Evolutionary conservation across 352 stramenopile species (phyloP), one percentile per base, ranked within the genome.

Genomic region (Globisporangium polare): DNA sequence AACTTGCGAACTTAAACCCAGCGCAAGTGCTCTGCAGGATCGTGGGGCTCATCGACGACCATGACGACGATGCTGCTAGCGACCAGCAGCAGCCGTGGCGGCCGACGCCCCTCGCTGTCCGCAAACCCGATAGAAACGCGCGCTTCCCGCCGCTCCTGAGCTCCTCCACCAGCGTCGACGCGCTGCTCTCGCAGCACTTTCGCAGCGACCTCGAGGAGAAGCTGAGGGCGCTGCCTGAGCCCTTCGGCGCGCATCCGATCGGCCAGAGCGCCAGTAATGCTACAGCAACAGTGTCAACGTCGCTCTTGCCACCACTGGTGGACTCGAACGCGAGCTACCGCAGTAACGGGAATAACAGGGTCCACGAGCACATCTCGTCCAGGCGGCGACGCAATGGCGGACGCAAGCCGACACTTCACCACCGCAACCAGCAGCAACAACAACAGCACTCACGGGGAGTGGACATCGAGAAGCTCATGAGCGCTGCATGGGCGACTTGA

Each of bases 41-140:
- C 24, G 53, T 52, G 7, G 53, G 22, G 3, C 26, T 60, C 6
- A 60, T 60, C 53, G 37, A 60, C 5, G 37, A 59, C 20, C 17
- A 50, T 13, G 17, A 53, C 13, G 26, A 54, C 26, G 10, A 24
- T 3, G 17, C 37, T n/a, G n/a, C n/a, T n/a, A n/a, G n/a, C n/a
- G n/a, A n/a, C n/a, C n/a, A n/a, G 0, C 8, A 13, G 26, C 6
- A 50, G 13, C 9, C 27, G 22, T 50, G 37, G 53, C 24, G 53
- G 2, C 18, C n/a, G 15, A 43, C 37, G 7, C 47, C 47, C 1
- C 47, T 31, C 12, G 24, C 47, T 20, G 26, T 53, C 29, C 47
- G 13, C 47, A 37, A 13, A 37, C 24, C 15, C 47, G 27, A 41
- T 33, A 33, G 29, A 18, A 24, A 17, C 52, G 35, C 18, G 17